Conservation (phyloP, 208 protist species). For the Trypanosoma mega region DNA sequence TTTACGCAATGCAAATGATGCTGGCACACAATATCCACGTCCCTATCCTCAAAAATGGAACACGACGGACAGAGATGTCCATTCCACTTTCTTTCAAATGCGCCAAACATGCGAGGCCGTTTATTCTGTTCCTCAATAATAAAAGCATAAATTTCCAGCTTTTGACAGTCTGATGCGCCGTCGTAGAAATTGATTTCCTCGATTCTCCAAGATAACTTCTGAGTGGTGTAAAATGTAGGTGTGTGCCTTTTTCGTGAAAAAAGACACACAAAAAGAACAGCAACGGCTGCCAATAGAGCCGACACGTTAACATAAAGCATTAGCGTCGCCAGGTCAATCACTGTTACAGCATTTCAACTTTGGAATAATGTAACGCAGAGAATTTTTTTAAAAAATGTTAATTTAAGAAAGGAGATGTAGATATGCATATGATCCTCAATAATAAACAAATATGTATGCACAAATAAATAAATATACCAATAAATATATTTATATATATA, state of each 20-base stretch:
- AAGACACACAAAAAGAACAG: neutral
- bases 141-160: slow-evolving; percentile 27
- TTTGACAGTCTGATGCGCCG: slow-evolving; percentile 27
- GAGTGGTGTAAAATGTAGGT: neutral
- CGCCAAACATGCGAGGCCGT: slow-evolving; percentile 13
- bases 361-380: too few species aligned
- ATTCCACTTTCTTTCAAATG: slow-evolving; percentile 7
- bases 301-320: neutral
- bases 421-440: too few species aligned
- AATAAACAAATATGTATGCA: too few species aligned
- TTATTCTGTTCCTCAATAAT: slow-evolving; percentile 23
- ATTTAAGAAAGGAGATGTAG: too few species aligned
- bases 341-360: too few species aligned
- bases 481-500: too few species aligned
- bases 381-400: too few species aligned
- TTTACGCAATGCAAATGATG: slow-evolving; percentile 28
- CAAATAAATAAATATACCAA: too few species aligned
- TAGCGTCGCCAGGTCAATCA: too few species aligned
- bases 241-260: neutral
- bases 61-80: slow-evolving; percentile 24
- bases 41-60: slow-evolving; percentile 15
- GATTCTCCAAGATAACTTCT: slow-evolving; percentile 1
- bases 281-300: neutral
- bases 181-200: slow-evolving; percentile 27
- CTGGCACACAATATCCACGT: slow-evolving; percentile 19